A percentile compares a stretch with the other conserved stretches of the same genome.
Evolutionary conservation across 495 filamentous ascomycete species (phyloP).

Genomic region (Daldinia grandis): DNA sequence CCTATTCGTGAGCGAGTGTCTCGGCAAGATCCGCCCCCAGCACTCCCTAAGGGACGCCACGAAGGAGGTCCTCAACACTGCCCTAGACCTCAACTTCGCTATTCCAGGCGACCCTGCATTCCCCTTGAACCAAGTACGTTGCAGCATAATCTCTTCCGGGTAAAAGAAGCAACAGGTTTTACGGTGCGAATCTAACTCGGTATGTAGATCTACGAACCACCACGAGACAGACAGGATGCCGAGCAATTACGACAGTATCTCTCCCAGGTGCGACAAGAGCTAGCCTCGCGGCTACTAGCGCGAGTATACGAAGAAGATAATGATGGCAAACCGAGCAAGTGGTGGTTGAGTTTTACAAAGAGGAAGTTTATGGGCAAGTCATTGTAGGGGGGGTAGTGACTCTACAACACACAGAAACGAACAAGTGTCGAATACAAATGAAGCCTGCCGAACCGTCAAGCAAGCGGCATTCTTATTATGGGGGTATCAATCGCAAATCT

Average conservation of each 20-base stretch:
- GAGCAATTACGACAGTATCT: constrained; percentile 88
- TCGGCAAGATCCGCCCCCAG: constrained; percentile 80
- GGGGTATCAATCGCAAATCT: constrained; percentile 33
- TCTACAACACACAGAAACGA: constrained; percentile 15
- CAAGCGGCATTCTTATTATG: constrained; percentile 16
- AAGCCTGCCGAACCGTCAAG: background rate
- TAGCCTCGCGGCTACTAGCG: constrained; percentile 79
- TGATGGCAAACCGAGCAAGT: constrained; percentile 87
- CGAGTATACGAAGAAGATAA: constrained; percentile 86
- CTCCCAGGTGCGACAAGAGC: constrained; percentile 89
- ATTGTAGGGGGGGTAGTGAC: constrained; percentile 59
- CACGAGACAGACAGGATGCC: constrained; percentile 84
- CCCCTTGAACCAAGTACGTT: constrained; percentile 82
- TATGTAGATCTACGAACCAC: constrained; percentile 67
- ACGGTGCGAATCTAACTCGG: constrained; percentile 9
- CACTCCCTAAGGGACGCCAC: constrained; percentile 60
- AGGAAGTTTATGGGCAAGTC: constrained; percentile 99
- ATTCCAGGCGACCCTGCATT: constrained; percentile 95
- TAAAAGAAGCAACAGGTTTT: background rate
- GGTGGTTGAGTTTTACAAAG: constrained; percentile 99
- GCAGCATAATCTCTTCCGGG: background rate
- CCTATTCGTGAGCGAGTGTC: constrained; percentile 87
- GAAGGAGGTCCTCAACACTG: constrained; percentile 65
- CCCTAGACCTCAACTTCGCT: constrained; percentile 87
- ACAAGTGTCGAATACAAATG: constrained; percentile 4